Evolutionary conservation across 345 rosid species (phyloP).

Genomic region (Melastoma malabathricum): DNA sequence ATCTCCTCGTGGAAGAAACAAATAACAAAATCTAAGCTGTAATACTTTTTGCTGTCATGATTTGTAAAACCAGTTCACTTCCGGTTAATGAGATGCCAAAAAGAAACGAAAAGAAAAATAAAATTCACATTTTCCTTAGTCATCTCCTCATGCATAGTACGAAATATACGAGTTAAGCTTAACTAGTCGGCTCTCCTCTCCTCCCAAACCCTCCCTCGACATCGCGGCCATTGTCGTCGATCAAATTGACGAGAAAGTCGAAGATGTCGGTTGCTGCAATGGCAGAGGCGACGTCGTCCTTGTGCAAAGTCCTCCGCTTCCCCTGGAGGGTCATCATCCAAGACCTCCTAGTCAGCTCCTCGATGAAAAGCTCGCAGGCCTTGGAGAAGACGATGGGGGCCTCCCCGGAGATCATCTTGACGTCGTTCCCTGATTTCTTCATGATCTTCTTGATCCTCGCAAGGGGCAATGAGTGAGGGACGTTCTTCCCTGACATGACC

Average conservation of each 20-base stretch:
- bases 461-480: conserved; percentile 41
- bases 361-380: conserved; percentile 54
- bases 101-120: no score
- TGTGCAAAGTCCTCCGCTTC: conserved; percentile 47
- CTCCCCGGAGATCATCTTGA: conserved; percentile 57
- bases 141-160: no score
- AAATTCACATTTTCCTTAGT: no score
- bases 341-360: conserved; percentile 41
- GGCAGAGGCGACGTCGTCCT: conserved; percentile 55
- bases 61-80: no score
- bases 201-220: no score
- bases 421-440: conserved; percentile 47
- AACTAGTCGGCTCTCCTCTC: no score
- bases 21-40: no score
- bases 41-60: no score
- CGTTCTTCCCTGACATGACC: conserved; percentile 17
- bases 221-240: background rate
- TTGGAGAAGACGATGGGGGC: conserved; percentile 49
- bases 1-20: no score
- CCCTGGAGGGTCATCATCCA: conserved; percentile 44
- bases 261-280: conserved; percentile 38
- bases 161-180: no score
- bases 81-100: no score
- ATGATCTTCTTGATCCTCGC: conserved; percentile 73
- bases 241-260: conserved; percentile 44